Percentiles rank a stretch among this genome's conserved stretches.
Evolutionary conservation across 2,329 filamentous ascomycete genomes (phyloP).

Genomic region (Claviceps capensis): DNA sequence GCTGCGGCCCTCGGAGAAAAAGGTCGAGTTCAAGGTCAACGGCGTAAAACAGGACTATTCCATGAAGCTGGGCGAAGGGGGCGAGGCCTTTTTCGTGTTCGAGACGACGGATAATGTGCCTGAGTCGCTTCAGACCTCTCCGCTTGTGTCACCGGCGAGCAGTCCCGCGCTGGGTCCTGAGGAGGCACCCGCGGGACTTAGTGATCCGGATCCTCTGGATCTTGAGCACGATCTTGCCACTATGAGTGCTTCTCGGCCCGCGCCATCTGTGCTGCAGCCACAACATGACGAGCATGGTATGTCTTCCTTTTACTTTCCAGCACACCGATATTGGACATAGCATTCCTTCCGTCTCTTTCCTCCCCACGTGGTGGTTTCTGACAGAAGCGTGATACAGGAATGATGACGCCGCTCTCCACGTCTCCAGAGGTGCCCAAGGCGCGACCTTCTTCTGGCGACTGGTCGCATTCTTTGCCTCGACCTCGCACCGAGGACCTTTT

Average conservation of each 20-base stretch:
- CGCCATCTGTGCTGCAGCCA: constrained; percentile 26
- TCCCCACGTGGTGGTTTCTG: no score
- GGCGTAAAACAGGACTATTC: constrained; percentile 81
- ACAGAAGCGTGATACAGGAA: constrained; percentile 18
- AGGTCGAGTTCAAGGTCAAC: constrained; percentile 97
- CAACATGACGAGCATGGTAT: constrained; percentile 18
- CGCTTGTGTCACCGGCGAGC: constrained; percentile 75
- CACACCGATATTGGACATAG: no score
- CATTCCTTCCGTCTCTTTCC: no score
- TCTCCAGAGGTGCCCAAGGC: constrained; percentile 35
- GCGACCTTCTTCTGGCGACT: constrained; percentile 37
- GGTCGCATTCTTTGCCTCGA: constrained; percentile 29
- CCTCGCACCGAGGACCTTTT: constrained; percentile 43
- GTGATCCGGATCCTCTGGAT: constrained; percentile 58
- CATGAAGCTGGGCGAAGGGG: constrained; percentile 96
- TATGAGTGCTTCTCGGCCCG: constrained; percentile 26
- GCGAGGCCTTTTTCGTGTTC: constrained; percentile 98
- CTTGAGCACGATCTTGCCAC: constrained; percentile 34
- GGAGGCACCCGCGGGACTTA: constrained; percentile 26
- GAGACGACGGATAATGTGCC: constrained; percentile 87
- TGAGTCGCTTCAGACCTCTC: constrained; percentile 87
- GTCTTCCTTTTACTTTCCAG: not conserved
- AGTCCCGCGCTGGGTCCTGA: constrained; percentile 55
- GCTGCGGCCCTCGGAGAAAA: constrained; percentile 90
- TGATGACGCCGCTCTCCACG: constrained; percentile 38